Base-by-base conservation (phyloP, 805 yeast species). In the Starmerella scarabaei region DNA sequence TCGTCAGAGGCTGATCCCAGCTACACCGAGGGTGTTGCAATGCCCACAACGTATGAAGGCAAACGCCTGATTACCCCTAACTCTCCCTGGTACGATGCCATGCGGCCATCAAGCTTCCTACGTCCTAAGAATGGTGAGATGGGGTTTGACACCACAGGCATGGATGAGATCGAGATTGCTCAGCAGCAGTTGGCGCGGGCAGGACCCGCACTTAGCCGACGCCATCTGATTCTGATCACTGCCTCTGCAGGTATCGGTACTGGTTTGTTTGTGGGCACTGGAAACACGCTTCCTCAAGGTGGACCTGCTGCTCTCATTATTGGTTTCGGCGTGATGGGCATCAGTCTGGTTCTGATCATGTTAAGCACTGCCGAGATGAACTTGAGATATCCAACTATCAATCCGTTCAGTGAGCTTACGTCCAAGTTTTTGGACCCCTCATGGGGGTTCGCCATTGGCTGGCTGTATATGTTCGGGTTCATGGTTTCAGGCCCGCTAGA, bases 201-300 rank as follows among this genome's bases (percentile, higher is more conserved):
- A 2, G 45, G 45, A 12, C 72, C 70, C 2, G 56, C 66, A 7
- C 40, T 47, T 3, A 30, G 28, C 24, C 38, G 48, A 32, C 36
- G 83, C 41, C 83, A 77, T 54, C 68, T 75, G 48, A 67, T 75
- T 36, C 73, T 77, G 80, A 73, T 77, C 54, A 80, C 88, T 49
- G 72, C 80, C 49, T 91, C 91, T 50, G 91, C 91, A 49, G 81
- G 86, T 7, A 61, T 81, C 38, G 91, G 91, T 41, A 80, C 91
- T 1, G 93, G 86, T 54, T 65, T 81, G 41, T 64, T 81, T 48
- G 77, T 81, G 49, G 84, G 86, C 52, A 77, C 86, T 3, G 84
- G 85, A 41, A 62, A 74, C 14, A 76, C 86, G 1, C 65, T 81
- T 40, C 64, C 68, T n/a, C 57, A 67, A 11, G 84, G 82, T 12